Conservation (phyloP, 2,329 filamentous ascomycete genomes). For the Aspergillus glaucus region DNA sequence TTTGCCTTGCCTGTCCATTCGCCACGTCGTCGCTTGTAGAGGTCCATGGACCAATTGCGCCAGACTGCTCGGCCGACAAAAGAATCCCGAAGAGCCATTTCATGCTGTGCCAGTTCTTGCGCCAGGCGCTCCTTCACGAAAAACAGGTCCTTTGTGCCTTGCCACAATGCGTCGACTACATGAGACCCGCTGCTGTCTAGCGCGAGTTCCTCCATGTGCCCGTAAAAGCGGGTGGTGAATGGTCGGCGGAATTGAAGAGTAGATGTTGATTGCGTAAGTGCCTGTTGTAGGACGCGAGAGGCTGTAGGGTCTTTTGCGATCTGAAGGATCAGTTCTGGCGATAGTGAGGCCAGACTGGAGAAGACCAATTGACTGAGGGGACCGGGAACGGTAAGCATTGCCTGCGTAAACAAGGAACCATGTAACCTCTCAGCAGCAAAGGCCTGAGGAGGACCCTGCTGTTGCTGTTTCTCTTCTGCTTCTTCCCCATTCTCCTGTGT, state of each 20-base stretch:
- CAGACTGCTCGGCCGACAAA: slow-evolving; percentile 62
- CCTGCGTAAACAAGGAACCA: slow-evolving; percentile 72
- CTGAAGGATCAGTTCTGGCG: slow-evolving; percentile 50
- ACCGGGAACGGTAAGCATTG: slow-evolving; percentile 70
- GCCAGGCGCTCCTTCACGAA: slow-evolving; percentile 64
- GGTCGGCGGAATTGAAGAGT: slow-evolving; percentile 54
- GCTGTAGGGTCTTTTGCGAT: slow-evolving; percentile 59
- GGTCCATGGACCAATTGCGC: slow-evolving; percentile 69
- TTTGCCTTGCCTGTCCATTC: slow-evolving; percentile 62
- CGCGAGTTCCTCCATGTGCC: slow-evolving; percentile 55
- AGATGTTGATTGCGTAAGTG: slow-evolving; percentile 50
- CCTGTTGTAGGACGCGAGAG: slow-evolving; percentile 60
- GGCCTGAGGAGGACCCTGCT: slow-evolving; percentile 9
- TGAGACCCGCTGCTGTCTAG: slow-evolving; percentile 59
- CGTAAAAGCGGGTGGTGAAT: slow-evolving; percentile 58
- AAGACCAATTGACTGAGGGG: slow-evolving; percentile 65
- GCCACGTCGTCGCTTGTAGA: slow-evolving; percentile 56
- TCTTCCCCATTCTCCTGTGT: slow-evolving; percentile 44
- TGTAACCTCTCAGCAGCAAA: slow-evolving; percentile 58
- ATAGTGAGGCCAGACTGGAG: slow-evolving; percentile 59
- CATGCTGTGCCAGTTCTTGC: slow-evolving; percentile 54
- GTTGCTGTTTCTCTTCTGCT: slow-evolving; percentile 24
- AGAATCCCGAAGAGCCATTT: slow-evolving; percentile 57
- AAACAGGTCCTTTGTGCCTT: slow-evolving; percentile 56
- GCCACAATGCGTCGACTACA: slow-evolving; percentile 62